phyloP scores from a whole-genome alignment of 164 flowering plant genomes.

The Macadamia integrifolia region DNA sequence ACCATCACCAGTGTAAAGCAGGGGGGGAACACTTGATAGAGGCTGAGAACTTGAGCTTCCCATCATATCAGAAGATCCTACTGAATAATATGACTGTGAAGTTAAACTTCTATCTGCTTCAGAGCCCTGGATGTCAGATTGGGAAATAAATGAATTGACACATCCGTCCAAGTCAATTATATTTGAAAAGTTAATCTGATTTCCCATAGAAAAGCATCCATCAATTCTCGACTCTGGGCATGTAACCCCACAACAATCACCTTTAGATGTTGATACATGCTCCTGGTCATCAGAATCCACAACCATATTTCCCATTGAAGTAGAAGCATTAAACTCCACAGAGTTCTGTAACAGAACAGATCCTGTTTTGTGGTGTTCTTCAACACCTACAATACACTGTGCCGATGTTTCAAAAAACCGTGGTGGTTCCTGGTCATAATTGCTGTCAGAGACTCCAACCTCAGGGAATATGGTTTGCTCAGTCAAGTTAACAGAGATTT shows the following conservation, averaged over 20 bases:
- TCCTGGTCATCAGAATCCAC: slow-evolving; percentile 26
- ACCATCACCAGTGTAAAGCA: slow-evolving; percentile 21
- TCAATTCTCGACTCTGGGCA: slow-evolving; percentile 28
- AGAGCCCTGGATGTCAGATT: slow-evolving; percentile 23
- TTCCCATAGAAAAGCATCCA: slow-evolving; percentile 25
- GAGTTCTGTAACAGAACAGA: slow-evolving; percentile 27
- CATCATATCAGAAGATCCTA: slow-evolving; percentile 22
- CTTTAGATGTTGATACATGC: slow-evolving; percentile 31
- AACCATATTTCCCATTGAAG: slow-evolving; percentile 21
- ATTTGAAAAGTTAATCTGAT: slow-evolving; percentile 20
- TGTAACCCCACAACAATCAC: slow-evolving; percentile 25
- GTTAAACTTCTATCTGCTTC: slow-evolving; percentile 20
- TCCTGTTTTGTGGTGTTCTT: slow-evolving; percentile 22
- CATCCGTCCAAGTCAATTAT: slow-evolving; percentile 19
- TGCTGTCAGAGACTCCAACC: slow-evolving; percentile 21
- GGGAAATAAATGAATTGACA: slow-evolving; percentile 24
- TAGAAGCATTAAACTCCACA: slow-evolving; percentile 19
- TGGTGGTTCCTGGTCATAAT: slow-evolving; percentile 30
- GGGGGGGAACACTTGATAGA: slow-evolving; percentile 12
- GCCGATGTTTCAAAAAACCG: slow-evolving; percentile 19
- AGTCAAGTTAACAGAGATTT: slow-evolving; percentile 17
- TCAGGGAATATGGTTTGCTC: slow-evolving; percentile 26
- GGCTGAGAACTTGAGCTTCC: slow-evolving; percentile 29
- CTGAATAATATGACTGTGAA: slow-evolving; percentile 25
- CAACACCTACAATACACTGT: slow-evolving; percentile 16